phyloP scores from a whole-genome alignment of 2,329 filamentous ascomycete species.

The Hortaea sp. region DNA sequence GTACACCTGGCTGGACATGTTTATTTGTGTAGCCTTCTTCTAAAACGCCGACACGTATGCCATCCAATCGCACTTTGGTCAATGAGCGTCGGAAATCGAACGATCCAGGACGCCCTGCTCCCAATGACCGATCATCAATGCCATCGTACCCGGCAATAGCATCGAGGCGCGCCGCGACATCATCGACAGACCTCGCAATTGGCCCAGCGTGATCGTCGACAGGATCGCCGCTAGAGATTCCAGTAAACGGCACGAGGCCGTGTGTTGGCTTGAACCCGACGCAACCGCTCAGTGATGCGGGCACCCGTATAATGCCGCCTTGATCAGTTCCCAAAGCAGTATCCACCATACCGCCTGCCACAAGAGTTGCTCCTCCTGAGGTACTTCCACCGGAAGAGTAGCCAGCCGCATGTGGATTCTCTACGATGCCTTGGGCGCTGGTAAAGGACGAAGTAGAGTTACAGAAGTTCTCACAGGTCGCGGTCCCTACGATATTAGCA shows the following conservation, averaged over 20 bases:
- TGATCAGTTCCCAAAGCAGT: conserved; percentile 30
- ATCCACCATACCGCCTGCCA: conserved; percentile 30
- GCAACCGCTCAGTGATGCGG: conserved; percentile 27
- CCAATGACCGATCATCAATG: conserved; percentile 28
- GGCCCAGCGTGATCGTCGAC: conserved; percentile 38
- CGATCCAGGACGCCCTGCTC: conserved; percentile 10
- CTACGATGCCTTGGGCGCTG: conserved; percentile 21
- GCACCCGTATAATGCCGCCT: conserved; percentile 29
- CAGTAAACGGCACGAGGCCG: conserved; percentile 42
- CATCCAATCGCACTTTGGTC: conserved; percentile 14
- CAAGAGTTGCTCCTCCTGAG: conserved; percentile 34
- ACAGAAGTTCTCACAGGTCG: conserved; percentile 36
- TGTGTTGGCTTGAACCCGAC: conserved; percentile 36
- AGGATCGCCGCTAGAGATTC: conserved; percentile 32
- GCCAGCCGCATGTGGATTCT: conserved; percentile 35
- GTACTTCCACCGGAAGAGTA: conserved; percentile 38
- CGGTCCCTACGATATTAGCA: conserved; percentile 34
- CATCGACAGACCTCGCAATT: conserved; percentile 34
- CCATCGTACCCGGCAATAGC: conserved; percentile 41
- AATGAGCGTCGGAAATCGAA: conserved; percentile 17
- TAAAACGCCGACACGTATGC: conserved; percentile 36
- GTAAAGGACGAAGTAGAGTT: conserved; percentile 12
- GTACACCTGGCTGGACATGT: conserved; percentile 28
- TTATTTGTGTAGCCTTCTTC: conserved; percentile 32
- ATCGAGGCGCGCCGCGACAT: conserved; percentile 34